Evolutionary conservation across 1,284 basidiomycete species (phyloP).

Genomic region (Dichomitus squalens): DNA sequence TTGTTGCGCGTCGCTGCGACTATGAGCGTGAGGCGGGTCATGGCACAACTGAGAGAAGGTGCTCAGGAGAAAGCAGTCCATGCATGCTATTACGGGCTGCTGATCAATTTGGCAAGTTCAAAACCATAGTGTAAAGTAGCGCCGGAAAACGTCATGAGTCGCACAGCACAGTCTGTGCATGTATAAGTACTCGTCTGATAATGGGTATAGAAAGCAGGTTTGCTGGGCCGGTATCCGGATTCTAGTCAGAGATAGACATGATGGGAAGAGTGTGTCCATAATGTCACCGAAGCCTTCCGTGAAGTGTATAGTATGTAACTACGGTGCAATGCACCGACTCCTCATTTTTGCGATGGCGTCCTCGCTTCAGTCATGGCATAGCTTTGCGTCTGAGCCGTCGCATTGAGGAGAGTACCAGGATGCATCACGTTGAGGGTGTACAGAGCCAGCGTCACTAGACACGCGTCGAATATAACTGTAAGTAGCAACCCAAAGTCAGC

Average conservation of each 20-base stretch:
- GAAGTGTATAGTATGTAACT: too few relatives aligned
- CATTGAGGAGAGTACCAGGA: conserved; percentile 38
- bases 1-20: conserved; percentile 89
- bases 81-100: background rate
- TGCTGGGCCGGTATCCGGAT: too few relatives aligned
- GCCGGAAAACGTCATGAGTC: too few relatives aligned
- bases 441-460: conserved; percentile 56
- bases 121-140: too few relatives aligned
- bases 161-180: too few relatives aligned
- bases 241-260: too few relatives aligned
- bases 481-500: background rate
- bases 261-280: too few relatives aligned
- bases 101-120: background rate
- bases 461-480: conserved; percentile 52
- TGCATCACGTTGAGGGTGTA: conserved; percentile 55
- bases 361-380: background rate
- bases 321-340: too few relatives aligned
- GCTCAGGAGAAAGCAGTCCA: background rate
- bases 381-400: background rate
- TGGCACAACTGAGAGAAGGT: conserved; percentile 17
- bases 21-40: conserved; percentile 79
- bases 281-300: too few relatives aligned
- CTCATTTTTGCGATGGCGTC: background rate
- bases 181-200: too few relatives aligned
- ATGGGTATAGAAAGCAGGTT: too few relatives aligned